Evolutionary conservation across 257 asterid species (phyloP).

Genomic region (Gardenia jasminoides): DNA sequence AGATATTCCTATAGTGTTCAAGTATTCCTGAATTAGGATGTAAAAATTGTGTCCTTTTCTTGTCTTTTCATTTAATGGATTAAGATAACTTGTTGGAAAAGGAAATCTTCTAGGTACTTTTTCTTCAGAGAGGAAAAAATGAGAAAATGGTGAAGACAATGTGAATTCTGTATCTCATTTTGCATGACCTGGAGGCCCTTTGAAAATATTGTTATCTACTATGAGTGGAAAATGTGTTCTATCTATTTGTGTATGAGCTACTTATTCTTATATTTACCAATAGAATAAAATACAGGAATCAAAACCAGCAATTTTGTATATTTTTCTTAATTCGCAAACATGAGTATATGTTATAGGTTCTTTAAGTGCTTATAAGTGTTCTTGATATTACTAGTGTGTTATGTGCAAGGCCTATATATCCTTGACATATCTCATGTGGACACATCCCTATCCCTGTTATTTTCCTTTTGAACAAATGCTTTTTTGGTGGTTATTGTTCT

Average conservation of each 20-base stretch:
- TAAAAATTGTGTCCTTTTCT: background rate
- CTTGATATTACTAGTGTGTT: background rate
- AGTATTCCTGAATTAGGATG: background rate
- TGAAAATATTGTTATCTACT: background rate
- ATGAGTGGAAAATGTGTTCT: background rate
- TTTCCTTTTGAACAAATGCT: background rate
- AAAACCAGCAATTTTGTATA: background rate
- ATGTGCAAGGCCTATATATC: background rate
- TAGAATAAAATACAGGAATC: background rate
- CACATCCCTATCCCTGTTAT: background rate
- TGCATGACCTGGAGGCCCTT: background rate
- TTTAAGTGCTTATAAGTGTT: background rate
- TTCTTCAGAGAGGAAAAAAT: background rate
- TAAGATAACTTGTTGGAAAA: background rate
- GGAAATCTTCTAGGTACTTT: background rate
- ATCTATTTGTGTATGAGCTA: background rate
- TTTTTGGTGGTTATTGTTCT: background rate
- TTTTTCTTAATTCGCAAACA: background rate
- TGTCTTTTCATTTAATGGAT: background rate
- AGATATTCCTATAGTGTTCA: background rate
- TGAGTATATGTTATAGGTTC: background rate
- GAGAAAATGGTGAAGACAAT: background rate
- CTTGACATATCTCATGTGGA: background rate
- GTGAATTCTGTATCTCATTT: background rate
- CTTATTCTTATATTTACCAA: background rate